A percentile compares a stretch with the other conserved stretches of the same genome.
phyloP scores from a whole-genome alignment of 1,284 basidiomycete species.

The Xanthoconium separans region DNA sequence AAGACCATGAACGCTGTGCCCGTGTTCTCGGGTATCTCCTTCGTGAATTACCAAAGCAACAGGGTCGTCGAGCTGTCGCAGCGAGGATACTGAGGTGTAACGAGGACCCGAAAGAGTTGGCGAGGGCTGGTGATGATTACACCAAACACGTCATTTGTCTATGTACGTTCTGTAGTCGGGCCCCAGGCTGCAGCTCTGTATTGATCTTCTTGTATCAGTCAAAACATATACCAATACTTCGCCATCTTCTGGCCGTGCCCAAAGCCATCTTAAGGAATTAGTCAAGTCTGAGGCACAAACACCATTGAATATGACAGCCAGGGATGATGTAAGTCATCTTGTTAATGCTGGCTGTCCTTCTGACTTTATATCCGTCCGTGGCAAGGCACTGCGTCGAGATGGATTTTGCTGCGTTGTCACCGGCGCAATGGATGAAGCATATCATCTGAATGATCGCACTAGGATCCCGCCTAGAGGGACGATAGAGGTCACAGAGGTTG shows the following conservation, averaged over 20 bases:
- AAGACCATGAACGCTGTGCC: not conserved
- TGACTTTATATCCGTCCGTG: not conserved
- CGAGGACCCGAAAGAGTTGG: not conserved
- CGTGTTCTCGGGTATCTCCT: not conserved
- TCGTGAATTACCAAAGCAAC: not conserved
- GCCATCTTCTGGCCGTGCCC: not conserved
- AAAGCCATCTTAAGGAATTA: not conserved
- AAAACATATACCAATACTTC: not conserved
- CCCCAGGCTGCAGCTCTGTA: not conserved
- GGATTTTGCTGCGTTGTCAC: not conserved
- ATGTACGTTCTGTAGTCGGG: not conserved
- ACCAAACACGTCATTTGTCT: not conserved
- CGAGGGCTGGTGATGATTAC: not conserved
- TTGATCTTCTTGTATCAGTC: not conserved
- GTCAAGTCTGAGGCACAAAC: not conserved
- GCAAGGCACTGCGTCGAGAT: not conserved
- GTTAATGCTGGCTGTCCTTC: not conserved
- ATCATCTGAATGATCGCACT: not conserved
- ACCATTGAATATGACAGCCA: not conserved
- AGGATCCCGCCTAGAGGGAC: too few species aligned
- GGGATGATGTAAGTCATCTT: not conserved
- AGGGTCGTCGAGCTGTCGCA: not conserved
- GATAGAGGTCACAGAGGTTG: not conserved
- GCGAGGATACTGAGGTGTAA: not conserved
- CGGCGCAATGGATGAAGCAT: not conserved